Conservation (phyloP, 306 rosid species). For the Echinosophora koreensis region DNA sequence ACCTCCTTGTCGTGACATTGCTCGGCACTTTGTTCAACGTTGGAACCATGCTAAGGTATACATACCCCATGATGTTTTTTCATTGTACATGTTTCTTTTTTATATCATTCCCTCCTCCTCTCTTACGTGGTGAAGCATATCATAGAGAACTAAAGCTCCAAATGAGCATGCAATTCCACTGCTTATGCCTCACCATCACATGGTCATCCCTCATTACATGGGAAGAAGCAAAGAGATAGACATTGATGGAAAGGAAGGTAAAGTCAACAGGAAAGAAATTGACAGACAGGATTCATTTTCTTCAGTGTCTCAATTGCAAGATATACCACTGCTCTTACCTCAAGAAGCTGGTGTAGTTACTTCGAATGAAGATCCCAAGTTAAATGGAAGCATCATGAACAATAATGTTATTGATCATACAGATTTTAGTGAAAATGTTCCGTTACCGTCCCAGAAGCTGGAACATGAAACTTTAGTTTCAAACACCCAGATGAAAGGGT, state of each 20-base stretch:
- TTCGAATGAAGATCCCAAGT: conserved; percentile 31
- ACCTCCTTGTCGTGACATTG: conserved; percentile 95
- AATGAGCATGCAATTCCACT: conserved; percentile 88
- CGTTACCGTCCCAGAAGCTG: conserved; percentile 38
- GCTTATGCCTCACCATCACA: conserved; percentile 98
- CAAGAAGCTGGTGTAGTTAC: conserved; percentile 58
- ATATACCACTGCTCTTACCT: conserved; percentile 88
- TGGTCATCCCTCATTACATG: conserved; percentile 98
- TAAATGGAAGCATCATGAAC: neutral
- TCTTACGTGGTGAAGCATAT: conserved; percentile 43
- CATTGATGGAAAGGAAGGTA: conserved; percentile 54
- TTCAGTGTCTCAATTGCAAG: conserved; percentile 69
- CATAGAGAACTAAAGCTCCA: conserved; percentile 94
- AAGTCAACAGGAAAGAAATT: conserved; percentile 43
- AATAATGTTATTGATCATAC: conserved; percentile 41
- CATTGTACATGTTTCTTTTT: neutral
- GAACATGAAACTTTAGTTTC: conserved; percentile 46
- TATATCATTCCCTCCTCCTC: conserved; percentile 12
- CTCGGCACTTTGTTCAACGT: conserved; percentile 98
- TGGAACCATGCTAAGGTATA: conserved; percentile 99
- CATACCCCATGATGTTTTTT: conserved; percentile 29
- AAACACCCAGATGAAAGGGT: conserved; percentile 48
- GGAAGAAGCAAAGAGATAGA: conserved; percentile 72
- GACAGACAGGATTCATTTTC: conserved; percentile 69
- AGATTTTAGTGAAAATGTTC: conserved; percentile 39